Evolutionary conservation across 163 green algal genomes (phyloP).

Genomic region (Chlamydomonas reinhardtii): DNA sequence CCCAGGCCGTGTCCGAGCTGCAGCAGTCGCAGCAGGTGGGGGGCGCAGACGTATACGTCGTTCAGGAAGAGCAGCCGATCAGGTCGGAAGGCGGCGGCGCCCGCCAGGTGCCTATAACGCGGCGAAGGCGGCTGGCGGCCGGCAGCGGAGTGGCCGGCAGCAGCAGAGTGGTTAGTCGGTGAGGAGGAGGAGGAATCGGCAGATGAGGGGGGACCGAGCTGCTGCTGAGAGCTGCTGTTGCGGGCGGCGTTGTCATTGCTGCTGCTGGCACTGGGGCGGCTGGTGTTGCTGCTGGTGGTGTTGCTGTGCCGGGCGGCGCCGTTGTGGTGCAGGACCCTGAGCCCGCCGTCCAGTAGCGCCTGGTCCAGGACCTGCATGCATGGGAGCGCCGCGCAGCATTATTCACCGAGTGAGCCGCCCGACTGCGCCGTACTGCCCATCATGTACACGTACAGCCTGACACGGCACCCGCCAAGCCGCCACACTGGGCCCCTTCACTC

Average conservation of each 20-base stretch:
- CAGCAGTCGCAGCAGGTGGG: conserved; percentile 64
- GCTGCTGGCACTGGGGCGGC: not conserved
- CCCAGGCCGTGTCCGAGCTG: conserved; percentile 40
- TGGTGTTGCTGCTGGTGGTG: not conserved
- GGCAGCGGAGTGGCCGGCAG: too few species aligned
- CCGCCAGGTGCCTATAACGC: not conserved
- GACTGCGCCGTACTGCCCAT: too few species aligned
- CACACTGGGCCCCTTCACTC: too few species aligned
- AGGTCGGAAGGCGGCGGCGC: not conserved
- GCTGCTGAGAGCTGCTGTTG: not conserved
- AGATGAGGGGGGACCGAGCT: too few species aligned
- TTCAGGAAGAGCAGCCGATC: conserved; percentile 70
- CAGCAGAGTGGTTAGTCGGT: too few species aligned
- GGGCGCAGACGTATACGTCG: conserved; percentile 75
- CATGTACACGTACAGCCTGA: too few species aligned
- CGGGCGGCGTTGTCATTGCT: not conserved
- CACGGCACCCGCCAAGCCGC: too few species aligned
- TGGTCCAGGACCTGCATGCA: conserved; percentile 20
- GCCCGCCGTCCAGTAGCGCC: not conserved
- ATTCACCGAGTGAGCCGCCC: too few species aligned
- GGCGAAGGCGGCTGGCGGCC: not conserved
- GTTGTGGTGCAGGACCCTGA: too few species aligned
- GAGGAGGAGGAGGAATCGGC: too few species aligned
- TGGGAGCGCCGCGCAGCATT: too few species aligned
- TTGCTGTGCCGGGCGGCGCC: too few species aligned